Percentiles rank a stretch among this genome's conserved stretches.
Conservation (phyloP, 441 rosid genomes). For the Capsella rubella region DNA sequence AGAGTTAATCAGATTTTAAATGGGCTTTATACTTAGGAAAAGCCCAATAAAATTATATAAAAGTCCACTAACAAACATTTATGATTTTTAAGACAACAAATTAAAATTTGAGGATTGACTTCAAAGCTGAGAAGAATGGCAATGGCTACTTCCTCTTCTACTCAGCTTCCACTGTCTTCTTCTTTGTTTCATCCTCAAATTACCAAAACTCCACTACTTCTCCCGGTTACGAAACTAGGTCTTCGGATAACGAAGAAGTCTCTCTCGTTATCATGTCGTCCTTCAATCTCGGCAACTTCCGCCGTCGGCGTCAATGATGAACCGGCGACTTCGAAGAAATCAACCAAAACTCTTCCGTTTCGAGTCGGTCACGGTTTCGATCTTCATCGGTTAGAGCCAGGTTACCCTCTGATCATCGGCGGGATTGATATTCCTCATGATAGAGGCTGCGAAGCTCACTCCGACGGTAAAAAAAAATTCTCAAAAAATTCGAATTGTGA, state of each 20-base stretch:
- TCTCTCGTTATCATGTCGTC: constrained; percentile 31
- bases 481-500: not conserved
- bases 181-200: constrained; percentile 45
- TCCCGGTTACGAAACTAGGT: constrained; percentile 33
- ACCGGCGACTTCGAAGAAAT: constrained; percentile 48
- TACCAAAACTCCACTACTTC: constrained; percentile 41
- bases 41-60: not conserved
- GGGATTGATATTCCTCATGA: constrained; percentile 90
- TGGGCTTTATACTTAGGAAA: not conserved
- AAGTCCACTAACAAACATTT: constrained; percentile 1
- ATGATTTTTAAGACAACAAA: not conserved
- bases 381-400: constrained; percentile 89
- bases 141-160: constrained; percentile 54
- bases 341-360: constrained; percentile 70
- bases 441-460: constrained; percentile 97
- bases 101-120: constrained; percentile 11
- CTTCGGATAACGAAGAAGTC: constrained; percentile 20
- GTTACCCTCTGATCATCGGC: constrained; percentile 91
- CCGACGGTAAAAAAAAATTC: constrained; percentile 66
- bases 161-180: constrained; percentile 37
- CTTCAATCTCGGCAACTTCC: constrained; percentile 52
- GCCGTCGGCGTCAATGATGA: constrained; percentile 56
- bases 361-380: constrained; percentile 96
- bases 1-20: not conserved
- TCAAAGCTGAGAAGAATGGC: constrained; percentile 38